Evolutionary conservation across 2,329 filamentous ascomycete species (phyloP).

Genomic region (Alternaria dauci): DNA sequence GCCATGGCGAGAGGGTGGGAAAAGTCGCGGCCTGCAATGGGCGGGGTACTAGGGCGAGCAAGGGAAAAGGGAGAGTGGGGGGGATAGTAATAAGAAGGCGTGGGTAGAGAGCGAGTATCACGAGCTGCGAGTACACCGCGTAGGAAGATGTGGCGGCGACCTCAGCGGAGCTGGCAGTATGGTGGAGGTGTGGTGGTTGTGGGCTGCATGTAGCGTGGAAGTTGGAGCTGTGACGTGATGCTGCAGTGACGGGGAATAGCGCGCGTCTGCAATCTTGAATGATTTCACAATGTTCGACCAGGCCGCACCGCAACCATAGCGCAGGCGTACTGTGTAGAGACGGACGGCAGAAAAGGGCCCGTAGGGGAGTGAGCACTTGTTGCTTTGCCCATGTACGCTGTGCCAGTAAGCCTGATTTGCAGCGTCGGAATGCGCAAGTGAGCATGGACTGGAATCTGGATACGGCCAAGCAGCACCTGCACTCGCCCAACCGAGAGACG

Average conservation of each 20-base stretch:
- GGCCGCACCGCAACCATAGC: constrained; percentile 12
- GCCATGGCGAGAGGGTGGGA: constrained; percentile 35
- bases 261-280: constrained; percentile 14
- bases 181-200: constrained; percentile 27
- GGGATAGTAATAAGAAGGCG: constrained; percentile 17
- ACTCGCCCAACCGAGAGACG: constrained; percentile 21
- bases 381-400: constrained; percentile 18
- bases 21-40: constrained; percentile 19
- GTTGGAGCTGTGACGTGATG: constrained; percentile 28
- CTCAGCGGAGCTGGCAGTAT: constrained; percentile 20
- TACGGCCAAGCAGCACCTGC: constrained; percentile 20
- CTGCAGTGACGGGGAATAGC: constrained; percentile 27
- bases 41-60: constrained; percentile 25
- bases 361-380: not conserved
- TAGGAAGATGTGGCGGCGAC: constrained; percentile 22
- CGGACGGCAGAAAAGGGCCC: not conserved
- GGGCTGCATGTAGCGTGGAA: constrained; percentile 29
- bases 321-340: not conserved
- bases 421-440: constrained; percentile 2
- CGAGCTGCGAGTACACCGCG: constrained; percentile 25
- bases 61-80: constrained; percentile 9
- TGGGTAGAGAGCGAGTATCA: constrained; percentile 13
- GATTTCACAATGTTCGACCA: constrained; percentile 28
- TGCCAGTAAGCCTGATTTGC: constrained; percentile 18
- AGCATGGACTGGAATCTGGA: constrained; percentile 14